phyloP scores from a whole-genome alignment of 257 asterid species.

The Coffea eugenioides region DNA sequence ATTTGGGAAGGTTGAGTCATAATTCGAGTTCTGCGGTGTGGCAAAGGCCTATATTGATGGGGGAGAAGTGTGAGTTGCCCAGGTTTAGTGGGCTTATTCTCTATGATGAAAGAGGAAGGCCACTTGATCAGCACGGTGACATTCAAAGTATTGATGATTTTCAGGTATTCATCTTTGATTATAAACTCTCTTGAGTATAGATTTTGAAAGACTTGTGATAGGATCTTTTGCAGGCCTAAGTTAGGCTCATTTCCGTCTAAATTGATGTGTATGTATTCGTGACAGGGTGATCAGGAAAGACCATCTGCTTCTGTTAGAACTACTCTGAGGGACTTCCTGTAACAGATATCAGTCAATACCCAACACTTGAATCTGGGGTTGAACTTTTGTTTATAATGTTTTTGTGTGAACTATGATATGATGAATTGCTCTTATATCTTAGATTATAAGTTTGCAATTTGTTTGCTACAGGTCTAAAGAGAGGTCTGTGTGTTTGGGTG shows the following conservation, averaged over 20 bases:
- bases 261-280: neutral
- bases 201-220: neutral
- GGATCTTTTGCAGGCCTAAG: neutral
- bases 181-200: neutral
- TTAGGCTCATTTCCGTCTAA: neutral
- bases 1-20: constrained; percentile 53
- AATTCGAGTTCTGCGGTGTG: constrained; percentile 68
- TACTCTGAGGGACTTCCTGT: constrained; percentile 50
- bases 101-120: constrained; percentile 69
- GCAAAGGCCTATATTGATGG: constrained; percentile 88
- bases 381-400: neutral
- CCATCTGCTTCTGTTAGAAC: constrained; percentile 33
- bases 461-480: constrained; percentile 6
- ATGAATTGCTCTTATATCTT: neutral
- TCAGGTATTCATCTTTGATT: constrained; percentile 29
- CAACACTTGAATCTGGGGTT: neutral
- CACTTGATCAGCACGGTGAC: constrained; percentile 37
- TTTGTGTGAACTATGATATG: neutral
- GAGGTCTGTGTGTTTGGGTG: neutral
- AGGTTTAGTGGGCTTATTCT: constrained; percentile 83
- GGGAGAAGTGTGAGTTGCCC: constrained; percentile 82
- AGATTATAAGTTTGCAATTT: neutral
- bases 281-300: constrained; percentile 32
- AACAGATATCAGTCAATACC: neutral
- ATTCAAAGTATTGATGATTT: constrained; percentile 7